Evolutionary conservation across 352 stramenopile species (phyloP).

Genomic region (Pythium brachiatum): DNA sequence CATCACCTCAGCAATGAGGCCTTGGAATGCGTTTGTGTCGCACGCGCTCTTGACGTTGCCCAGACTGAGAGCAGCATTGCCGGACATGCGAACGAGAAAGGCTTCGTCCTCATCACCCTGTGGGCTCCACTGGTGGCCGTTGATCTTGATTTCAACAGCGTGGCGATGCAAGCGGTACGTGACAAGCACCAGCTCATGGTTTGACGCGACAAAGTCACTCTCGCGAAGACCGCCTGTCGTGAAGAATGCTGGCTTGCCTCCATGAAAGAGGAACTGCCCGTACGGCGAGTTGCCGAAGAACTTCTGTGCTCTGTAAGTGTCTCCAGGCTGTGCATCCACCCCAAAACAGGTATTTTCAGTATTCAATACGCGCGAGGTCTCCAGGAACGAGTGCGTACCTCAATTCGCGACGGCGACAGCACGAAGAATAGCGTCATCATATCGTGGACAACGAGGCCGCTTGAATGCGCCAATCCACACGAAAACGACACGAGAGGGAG

Average conservation of each 20-base stretch:
- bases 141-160: conserved; percentile 43
- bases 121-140: conserved; percentile 22
- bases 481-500: conserved; percentile 45
- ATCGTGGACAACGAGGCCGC: conserved; percentile 36
- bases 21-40: conserved; percentile 61
- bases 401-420: conserved; percentile 39
- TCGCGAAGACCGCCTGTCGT: conserved; percentile 45
- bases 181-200: conserved; percentile 35
- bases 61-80: conserved; percentile 45
- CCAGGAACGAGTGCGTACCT: conserved; percentile 28
- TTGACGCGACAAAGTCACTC: conserved; percentile 18
- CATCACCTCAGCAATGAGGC: conserved; percentile 50
- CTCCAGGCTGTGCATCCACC: conserved; percentile 22
- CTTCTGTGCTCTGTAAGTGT: conserved; percentile 49
- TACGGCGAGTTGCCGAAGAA: conserved; percentile 73
- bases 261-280: conserved; percentile 61
- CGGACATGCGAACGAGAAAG: conserved; percentile 36
- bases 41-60: conserved; percentile 53
- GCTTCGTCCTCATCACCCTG: neutral
- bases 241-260: conserved; percentile 54
- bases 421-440: conserved; percentile 71
- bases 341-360: neutral
- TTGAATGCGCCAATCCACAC: conserved; percentile 38
- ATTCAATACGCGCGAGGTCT: no score
- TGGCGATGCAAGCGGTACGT: conserved; percentile 45